Evolutionary conservation across 192 early-diverging fungal species (phyloP).

Genomic region (Backusella westeae): DNA sequence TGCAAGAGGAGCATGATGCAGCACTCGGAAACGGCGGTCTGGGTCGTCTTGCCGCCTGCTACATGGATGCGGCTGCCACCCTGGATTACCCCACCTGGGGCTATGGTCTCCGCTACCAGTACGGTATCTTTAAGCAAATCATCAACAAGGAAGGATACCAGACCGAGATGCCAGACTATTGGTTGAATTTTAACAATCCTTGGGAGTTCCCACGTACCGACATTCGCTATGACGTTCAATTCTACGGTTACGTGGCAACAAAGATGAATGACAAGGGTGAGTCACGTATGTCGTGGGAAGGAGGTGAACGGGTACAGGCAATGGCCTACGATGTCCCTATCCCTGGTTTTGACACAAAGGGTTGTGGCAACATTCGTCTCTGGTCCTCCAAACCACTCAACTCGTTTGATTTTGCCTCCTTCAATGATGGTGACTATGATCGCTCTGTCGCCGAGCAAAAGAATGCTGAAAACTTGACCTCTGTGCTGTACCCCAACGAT

Average conservation of each 20-base stretch:
- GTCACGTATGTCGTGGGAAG: constrained; percentile 79
- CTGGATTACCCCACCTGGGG: constrained; percentile 95
- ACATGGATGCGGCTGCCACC: constrained; percentile 94
- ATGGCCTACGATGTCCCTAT: constrained; percentile 97
- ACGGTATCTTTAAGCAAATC: constrained; percentile 98
- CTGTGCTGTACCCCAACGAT: constrained; percentile 96
- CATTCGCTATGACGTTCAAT: constrained; percentile 84
- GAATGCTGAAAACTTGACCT: constrained; percentile 90
- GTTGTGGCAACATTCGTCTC: constrained; percentile 95
- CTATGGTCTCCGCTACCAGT: constrained; percentile 96
- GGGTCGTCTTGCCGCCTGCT: constrained; percentile 95
- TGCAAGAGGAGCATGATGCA: constrained; percentile 94
- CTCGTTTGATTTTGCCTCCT: constrained; percentile 83
- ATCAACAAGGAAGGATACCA: constrained; percentile 91
- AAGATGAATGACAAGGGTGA: constrained; percentile 61
- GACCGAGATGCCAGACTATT: constrained; percentile 93
- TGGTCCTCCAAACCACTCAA: constrained; percentile 93
- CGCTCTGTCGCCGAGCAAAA: constrained; percentile 89
- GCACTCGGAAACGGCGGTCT: constrained; percentile 98
- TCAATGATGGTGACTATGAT: constrained; percentile 91
- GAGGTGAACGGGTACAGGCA: constrained; percentile 81
- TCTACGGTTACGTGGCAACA: constrained; percentile 84
- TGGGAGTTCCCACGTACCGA: constrained; percentile 96
- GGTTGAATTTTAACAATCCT: constrained; percentile 94
- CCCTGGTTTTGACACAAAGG: constrained; percentile 90